Conservation (phyloP, 176 grass and related monocot genomes). For the Phragmites australis region DNA sequence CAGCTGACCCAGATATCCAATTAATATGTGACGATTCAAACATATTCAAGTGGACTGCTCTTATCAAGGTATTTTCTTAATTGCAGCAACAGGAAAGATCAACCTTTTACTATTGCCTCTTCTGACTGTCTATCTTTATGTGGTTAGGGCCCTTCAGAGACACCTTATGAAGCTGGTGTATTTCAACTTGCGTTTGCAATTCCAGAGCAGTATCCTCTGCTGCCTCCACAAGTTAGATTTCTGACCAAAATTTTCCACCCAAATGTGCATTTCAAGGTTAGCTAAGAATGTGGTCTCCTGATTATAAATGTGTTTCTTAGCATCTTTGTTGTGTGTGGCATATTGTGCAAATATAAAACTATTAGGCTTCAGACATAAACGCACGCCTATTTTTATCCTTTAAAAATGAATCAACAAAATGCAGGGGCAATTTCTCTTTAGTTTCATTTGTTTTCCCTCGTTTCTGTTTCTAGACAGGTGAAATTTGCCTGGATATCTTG, state of each 20-base stretch:
- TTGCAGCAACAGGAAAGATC: background rate
- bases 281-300: background rate
- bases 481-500: constrained; percentile 98
- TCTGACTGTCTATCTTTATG: constrained; percentile 29
- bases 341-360: background rate
- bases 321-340: background rate
- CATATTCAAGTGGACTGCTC: constrained; percentile 99
- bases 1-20: constrained; percentile 93
- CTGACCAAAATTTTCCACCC: constrained; percentile 99
- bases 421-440: background rate
- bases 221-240: constrained; percentile 99
- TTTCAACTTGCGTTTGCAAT: constrained; percentile 95
- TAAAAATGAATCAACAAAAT: background rate
- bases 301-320: too few species aligned
- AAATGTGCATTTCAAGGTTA: constrained; percentile 99
- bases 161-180: constrained; percentile 89
- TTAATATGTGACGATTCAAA: constrained; percentile 94
- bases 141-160: constrained; percentile 84
- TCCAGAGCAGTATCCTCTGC: constrained; percentile 95
- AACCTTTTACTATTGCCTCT: background rate
- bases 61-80: constrained; percentile 63
- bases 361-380: too few species aligned
- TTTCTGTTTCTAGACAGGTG: constrained; percentile 68
- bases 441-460: constrained; percentile 4
- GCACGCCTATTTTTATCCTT: background rate